Base-by-base conservation (phyloP, 225 moss, liverwort and hornwort species). In the Marchantia polymorpha region DNA sequence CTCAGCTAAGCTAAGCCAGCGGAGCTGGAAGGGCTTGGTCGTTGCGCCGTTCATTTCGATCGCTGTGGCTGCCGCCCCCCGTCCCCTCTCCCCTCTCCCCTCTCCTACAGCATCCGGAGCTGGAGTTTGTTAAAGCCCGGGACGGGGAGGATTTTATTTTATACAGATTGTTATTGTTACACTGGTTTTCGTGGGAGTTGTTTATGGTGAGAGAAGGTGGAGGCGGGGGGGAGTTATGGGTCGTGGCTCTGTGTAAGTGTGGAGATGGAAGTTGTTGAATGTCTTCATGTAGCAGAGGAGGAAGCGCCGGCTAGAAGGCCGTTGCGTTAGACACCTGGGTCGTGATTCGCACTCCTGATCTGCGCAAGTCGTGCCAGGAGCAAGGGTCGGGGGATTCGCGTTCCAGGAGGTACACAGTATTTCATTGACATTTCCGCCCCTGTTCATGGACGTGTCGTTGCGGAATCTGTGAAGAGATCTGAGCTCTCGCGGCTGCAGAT, bases 191-290 rank as follows among this genome's bases (percentile, higher is more conserved):
- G 5, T 20, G 58, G 15, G 58, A 58, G 16, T 58, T 58, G 58
- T 64, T 64, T 64, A 13, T 4, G 64, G 64, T 23, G 64, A 64
- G 20, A 20, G 0, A 64, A 26, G 12, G 8, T 11, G n/a, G 23
- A 23, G 25, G 1, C 11, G 26, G 25, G 64, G n/a, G 9, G 26
- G 47, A 19, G 68, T 12, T 31, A 48, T 48, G 19, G 16, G 14
- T 7, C 17, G 17, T 69, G 69, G 7, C 60, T 26, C 12, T 25
- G 17, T 69, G 1, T 47, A 20, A 69, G 12, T 29, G 69, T 46
- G 7, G 17, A 30, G 69, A 69, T 69, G 69, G 69, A 69, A 69
- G 65, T 69, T 1, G 69, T 47, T 19, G 46, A 69, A 69, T 69
- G 46, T 69, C 39, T 3, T 10, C 47, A 31, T 69, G 17, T 17